A percentile compares a stretch with the other conserved stretches of the same genome.
phyloP scores from a whole-genome alignment of 2,329 filamentous ascomycete genomes.

The Alternaria triticimaculans region DNA sequence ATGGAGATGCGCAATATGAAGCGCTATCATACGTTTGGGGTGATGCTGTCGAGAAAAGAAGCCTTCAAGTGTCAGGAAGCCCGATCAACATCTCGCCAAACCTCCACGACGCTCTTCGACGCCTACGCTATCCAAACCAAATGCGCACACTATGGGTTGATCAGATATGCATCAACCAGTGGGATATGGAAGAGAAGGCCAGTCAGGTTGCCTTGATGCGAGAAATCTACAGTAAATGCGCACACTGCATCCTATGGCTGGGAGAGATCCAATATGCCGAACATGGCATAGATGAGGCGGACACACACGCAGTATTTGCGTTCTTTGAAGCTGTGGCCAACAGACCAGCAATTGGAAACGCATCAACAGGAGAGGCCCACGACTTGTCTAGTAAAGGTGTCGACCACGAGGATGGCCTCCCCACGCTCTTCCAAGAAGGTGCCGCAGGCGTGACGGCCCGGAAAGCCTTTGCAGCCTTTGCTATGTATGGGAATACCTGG shows the following conservation, averaged over 20 bases:
- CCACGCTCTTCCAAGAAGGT: neutral
- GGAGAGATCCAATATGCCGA: constrained; percentile 19
- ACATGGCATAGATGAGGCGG: neutral
- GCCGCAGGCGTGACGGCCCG: neutral
- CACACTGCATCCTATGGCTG: constrained; percentile 32
- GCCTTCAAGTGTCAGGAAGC: constrained; percentile 13
- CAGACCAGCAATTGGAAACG: neutral
- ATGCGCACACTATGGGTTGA: constrained; percentile 32
- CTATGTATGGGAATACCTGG: constrained; percentile 28
- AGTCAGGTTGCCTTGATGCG: constrained; percentile 36
- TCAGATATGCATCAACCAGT: constrained; percentile 41
- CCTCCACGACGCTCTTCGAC: constrained; percentile 14
- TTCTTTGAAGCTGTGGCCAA: neutral
- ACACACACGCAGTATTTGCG: neutral
- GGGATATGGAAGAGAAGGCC: constrained; percentile 26
- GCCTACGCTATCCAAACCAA: neutral
- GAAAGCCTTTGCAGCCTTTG: constrained; percentile 17
- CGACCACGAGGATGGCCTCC: neutral
- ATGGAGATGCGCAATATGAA: constrained; percentile 13
- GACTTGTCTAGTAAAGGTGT: neutral
- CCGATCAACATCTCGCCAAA: constrained; percentile 19
- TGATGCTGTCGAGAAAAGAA: constrained; percentile 2
- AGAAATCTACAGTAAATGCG: constrained; percentile 30
- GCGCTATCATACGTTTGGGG: constrained; percentile 34
- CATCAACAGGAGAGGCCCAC: neutral